phyloP scores from a whole-genome alignment of 2,329 filamentous ascomycete species.

The Phaeoacremonium minimum region DNA sequence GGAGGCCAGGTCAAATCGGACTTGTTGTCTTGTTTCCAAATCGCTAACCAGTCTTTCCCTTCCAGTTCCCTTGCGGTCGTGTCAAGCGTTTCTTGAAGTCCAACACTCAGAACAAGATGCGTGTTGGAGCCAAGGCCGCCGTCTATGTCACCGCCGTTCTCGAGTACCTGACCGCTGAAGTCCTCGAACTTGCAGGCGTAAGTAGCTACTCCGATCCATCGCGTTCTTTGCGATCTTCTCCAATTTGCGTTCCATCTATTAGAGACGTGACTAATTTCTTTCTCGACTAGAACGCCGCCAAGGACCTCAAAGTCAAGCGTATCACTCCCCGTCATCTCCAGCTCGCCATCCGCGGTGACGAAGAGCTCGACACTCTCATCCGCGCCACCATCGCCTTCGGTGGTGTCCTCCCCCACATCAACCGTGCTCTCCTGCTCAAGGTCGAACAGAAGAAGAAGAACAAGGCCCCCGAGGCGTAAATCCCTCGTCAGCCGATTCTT shows the following conservation, averaged over 20 bases:
- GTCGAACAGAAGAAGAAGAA: constrained; percentile 36
- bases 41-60: too few species aligned
- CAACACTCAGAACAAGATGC: constrained; percentile 99
- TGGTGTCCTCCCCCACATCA: constrained; percentile 98
- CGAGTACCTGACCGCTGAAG: constrained; percentile 96
- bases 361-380: constrained; percentile 96
- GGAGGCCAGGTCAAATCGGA: too few species aligned
- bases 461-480: constrained; percentile 27
- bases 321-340: constrained; percentile 97
- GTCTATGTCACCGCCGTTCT: constrained; percentile 98
- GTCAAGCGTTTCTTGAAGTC: constrained; percentile 99
- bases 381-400: constrained; percentile 97
- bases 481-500: constrained; percentile 1
- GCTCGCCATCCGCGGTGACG: constrained; percentile 95
- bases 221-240: constrained; percentile 9
- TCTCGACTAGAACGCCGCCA: constrained; percentile 74
- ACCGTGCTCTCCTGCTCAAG: constrained; percentile 75
- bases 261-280: constrained; percentile 6
- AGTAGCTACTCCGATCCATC: constrained; percentile 32
- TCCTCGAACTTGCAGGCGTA: constrained; percentile 91
- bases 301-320: constrained; percentile 99
- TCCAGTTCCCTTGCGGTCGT: constrained; percentile 95
- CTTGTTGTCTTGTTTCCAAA: constrained; percentile 5
- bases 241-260: too few species aligned
- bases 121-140: constrained; percentile 95